phyloP scores from a whole-genome alignment of 163 green algal genomes.

The Chloromonas sp. region DNA sequence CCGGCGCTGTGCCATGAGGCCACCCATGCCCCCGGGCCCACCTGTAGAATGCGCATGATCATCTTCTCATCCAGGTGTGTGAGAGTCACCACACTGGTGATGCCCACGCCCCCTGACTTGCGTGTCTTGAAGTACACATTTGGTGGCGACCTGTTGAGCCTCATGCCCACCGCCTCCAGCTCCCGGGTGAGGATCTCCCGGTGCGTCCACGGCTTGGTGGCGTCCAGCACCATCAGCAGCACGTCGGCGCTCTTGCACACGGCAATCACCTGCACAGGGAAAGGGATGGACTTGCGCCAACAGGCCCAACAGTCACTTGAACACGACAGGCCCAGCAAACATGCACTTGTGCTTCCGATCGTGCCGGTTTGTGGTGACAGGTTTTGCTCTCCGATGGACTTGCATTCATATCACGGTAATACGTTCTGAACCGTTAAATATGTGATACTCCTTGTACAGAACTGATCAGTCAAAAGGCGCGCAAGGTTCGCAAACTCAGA shows the following conservation, averaged over 20 bases:
- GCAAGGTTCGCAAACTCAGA: too few relatives aligned
- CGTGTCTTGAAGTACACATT: conserved; percentile 94
- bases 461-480: too few relatives aligned
- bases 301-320: not conserved
- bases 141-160: conserved; percentile 64
- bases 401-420: too few relatives aligned
- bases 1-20: too few relatives aligned
- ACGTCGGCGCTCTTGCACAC: conserved; percentile 96
- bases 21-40: not conserved
- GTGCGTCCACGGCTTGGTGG: conserved; percentile 85
- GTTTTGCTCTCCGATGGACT: too few relatives aligned
- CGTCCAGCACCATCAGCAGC: conserved; percentile 98
- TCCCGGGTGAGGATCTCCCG: conserved; percentile 89
- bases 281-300: not conserved
- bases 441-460: too few relatives aligned
- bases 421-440: too few relatives aligned
- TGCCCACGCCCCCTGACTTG: conserved; percentile 82
- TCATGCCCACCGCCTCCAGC: conserved; percentile 66
- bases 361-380: too few relatives aligned
- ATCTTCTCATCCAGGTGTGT: conserved; percentile 91
- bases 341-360: too few relatives aligned
- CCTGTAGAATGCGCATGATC: conserved; percentile 81
- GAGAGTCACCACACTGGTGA: conserved; percentile 83
- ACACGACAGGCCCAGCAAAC: not conserved
- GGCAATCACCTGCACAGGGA: conserved; percentile 79